Percentiles rank a stretch among this genome's conserved stretches.
Conservation (phyloP, 495 filamentous ascomycete species). For the Podospora bellae-mahoneyi region DNA sequence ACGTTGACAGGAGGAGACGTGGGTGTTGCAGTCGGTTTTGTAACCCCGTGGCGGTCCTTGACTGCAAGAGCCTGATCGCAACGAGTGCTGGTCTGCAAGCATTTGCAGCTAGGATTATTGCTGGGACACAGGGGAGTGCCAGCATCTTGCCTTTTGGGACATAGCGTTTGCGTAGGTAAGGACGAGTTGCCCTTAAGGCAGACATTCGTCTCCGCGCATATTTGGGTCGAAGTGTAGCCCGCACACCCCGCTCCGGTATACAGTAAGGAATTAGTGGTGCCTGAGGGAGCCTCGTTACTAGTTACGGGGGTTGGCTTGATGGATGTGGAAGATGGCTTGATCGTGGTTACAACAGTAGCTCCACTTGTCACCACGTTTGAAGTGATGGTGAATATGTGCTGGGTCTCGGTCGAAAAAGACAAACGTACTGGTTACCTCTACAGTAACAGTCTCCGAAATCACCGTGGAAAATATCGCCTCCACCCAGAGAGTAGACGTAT, state of each 20-base stretch:
- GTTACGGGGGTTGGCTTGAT: too few relatives aligned
- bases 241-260: neutral
- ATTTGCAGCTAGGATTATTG: neutral
- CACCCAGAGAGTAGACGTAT: too few relatives aligned
- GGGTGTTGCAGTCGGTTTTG: neutral
- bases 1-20: neutral
- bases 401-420: too few relatives aligned
- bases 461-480: too few relatives aligned
- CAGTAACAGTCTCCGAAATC: too few relatives aligned
- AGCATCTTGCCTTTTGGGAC: neutral
- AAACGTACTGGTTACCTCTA: too few relatives aligned
- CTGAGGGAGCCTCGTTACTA: neutral
- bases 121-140: neutral
- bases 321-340: too few relatives aligned
- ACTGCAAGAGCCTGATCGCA: neutral
- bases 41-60: neutral
- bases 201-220: neutral
- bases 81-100: neutral
- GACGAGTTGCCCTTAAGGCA: neutral
- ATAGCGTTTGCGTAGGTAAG: neutral
- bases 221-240: neutral
- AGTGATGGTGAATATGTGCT: too few relatives aligned
- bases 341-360: too few relatives aligned
- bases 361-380: too few relatives aligned
- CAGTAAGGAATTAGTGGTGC: neutral